Base-by-base conservation (phyloP, 495 filamentous ascomycete genomes). In the Neohortaea acidophila region DNA sequence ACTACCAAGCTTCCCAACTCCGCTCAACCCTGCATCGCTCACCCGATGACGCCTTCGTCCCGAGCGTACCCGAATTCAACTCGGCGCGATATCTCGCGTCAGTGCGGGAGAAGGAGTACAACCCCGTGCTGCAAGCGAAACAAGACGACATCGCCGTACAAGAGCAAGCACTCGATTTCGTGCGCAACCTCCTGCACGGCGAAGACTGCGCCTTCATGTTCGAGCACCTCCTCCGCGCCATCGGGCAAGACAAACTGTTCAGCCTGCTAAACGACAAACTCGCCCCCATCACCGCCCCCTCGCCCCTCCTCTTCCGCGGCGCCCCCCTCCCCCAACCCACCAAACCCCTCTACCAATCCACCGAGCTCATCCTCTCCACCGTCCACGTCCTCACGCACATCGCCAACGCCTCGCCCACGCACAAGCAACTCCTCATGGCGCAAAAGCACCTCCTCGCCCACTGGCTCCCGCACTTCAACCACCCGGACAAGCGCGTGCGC, bases 171-270 rank as follows among this genome's bases (percentile, higher is more conserved):
- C 70, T 96, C 21, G 79, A 86, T 36, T 73, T 91, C 41, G 69
- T 97, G 37, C 70, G 85, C 32, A 97, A 97, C 55, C 64, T 94
- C n/a, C 77, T 93, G 45, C 77, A 74, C 39, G 78, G 77, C 10
- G 54, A 61, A 8, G 73, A 71, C 38, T 67, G 70, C 7, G 55
- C 69, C 6, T 78, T 84, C 45, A 85, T 92, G 75, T 79, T 92
- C 41, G 84, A 93, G 45, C 69, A 72, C 39, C 56, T 94, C n/a
- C 78, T 93, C 54, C 64, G 59, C 25, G 66, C 72, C 33, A 61
- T 93, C n/a, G 83, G 81, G 13, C 68, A 82, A 48, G 70, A 79
- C 35, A 68, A 74, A 21, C 52, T 93, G 14, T 83, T 93, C 44
- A 69, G 76, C 30, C 77, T 87, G 26, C 57, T 94, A 14, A 69